Evolutionary conservation across 2,329 filamentous ascomycete species (phyloP).

Genomic region (Fusarium mundagurra): DNA sequence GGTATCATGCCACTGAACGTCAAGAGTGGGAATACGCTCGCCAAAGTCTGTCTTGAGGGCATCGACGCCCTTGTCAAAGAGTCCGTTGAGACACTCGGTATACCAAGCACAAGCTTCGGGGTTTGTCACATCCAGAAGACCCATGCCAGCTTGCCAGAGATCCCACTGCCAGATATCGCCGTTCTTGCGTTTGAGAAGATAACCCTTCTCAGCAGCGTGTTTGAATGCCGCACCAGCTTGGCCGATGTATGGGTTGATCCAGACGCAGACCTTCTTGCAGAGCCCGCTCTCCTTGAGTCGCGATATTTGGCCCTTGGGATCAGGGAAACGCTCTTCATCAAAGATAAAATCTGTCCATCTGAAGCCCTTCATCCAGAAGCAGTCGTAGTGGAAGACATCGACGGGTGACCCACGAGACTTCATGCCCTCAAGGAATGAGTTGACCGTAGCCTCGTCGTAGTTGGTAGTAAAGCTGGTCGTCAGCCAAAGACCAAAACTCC

Average conservation of each 20-base stretch:
- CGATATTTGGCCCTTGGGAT: constrained; percentile 70
- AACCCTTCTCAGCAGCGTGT: constrained; percentile 71
- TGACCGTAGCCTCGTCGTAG: constrained; percentile 76
- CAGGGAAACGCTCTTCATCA: constrained; percentile 73
- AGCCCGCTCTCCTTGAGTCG: constrained; percentile 71
- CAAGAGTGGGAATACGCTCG: constrained; percentile 73
- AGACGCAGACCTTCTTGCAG: constrained; percentile 73
- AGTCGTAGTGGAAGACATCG: constrained; percentile 80
- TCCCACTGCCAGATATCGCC: constrained; percentile 81
- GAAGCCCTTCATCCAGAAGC: constrained; percentile 81
- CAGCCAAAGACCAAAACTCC: constrained; percentile 82
- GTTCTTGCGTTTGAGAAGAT: constrained; percentile 74
- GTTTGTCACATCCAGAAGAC: constrained; percentile 78
- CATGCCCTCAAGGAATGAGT: constrained; percentile 75
- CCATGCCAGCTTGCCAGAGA: constrained; percentile 82
- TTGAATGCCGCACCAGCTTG: constrained; percentile 74
- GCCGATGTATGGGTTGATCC: constrained; percentile 80
- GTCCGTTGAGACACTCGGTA: constrained; percentile 64
- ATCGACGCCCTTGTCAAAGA: constrained; percentile 76
- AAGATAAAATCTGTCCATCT: constrained; percentile 81
- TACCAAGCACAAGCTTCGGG: constrained; percentile 75
- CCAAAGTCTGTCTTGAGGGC: constrained; percentile 81
- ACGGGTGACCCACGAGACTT: constrained; percentile 70
- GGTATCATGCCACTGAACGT: constrained; percentile 72
- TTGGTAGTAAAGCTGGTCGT: constrained; percentile 80